These are phyloP conservation scores for Fraxinus paxiana DNA, from an alignment of 305 asterid genomes.

Conservation along the genomic window DNA sequence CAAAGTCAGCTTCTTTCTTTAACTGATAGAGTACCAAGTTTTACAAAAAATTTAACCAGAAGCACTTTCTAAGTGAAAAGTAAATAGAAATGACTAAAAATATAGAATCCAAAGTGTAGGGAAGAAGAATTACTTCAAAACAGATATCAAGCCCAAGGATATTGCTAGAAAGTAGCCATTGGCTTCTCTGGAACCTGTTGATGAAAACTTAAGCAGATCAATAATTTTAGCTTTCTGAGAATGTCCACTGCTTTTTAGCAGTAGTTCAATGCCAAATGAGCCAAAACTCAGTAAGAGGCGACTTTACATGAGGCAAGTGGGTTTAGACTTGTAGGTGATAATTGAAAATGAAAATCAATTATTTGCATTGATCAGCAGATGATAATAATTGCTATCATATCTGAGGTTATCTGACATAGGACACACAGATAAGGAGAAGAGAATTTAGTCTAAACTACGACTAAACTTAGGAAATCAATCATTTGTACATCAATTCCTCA, in stretches of 20 bases:
- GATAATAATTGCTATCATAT: not conserved
- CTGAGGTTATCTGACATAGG: not conserved
- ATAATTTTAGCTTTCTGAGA: slow-evolving; percentile 13
- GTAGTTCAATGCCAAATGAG: slow-evolving; percentile 15
- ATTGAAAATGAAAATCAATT: not conserved
- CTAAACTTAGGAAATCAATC: not conserved
- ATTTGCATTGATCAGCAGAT: not conserved
- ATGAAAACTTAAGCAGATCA: slow-evolving; percentile 25
- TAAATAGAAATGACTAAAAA: slow-evolving; percentile 5
- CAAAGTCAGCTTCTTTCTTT: not conserved
- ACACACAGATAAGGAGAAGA: not conserved
- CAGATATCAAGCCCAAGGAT: slow-evolving; percentile 82
- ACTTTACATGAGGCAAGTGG: not conserved
- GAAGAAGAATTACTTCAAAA: slow-evolving; percentile 63
- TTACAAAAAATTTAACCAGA: not conserved
- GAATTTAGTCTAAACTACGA: not conserved
- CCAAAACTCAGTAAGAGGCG: slow-evolving; percentile 1
- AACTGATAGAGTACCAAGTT: not conserved
- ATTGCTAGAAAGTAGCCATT: slow-evolving; percentile 85
- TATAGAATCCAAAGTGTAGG: slow-evolving; percentile 2
- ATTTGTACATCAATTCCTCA: not conserved
- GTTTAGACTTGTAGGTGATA: not conserved
- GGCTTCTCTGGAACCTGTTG: slow-evolving; percentile 56
- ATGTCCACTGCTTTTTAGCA: not conserved
- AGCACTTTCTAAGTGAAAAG: slow-evolving; percentile 8